A percentile compares a stretch with the other conserved stretches of the same genome.
Conservation (phyloP, 176 grass and related monocot species). For the Oryza coarctata region DNA sequence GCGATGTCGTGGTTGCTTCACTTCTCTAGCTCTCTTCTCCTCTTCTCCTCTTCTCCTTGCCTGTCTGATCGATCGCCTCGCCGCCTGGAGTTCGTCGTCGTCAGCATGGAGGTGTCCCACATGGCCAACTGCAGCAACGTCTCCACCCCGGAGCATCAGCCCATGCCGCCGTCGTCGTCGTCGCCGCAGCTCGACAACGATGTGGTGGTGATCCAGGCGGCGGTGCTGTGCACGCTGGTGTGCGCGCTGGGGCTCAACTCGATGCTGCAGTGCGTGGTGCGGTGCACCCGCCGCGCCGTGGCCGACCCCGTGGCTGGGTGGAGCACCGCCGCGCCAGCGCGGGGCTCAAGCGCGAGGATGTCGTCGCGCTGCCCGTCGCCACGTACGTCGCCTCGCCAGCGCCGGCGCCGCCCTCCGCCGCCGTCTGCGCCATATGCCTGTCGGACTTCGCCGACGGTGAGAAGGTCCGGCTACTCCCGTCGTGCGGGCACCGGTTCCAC, state of each 20-base stretch:
- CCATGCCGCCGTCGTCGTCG: background rate
- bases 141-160: constrained; percentile 11
- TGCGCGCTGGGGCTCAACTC: constrained; percentile 75
- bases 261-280: constrained; percentile 70
- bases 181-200: constrained; percentile 56
- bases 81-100: background rate
- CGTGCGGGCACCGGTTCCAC: constrained; percentile 70
- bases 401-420: background rate
- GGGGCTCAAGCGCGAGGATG: constrained; percentile 67
- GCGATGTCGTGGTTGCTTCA: background rate
- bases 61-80: background rate
- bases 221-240: constrained; percentile 78
- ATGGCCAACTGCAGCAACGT: constrained; percentile 22
- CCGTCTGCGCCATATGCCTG: constrained; percentile 67
- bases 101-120: background rate
- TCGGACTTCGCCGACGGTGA: constrained; percentile 68
- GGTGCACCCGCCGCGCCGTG: constrained; percentile 59
- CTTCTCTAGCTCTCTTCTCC: constrained; percentile 6
- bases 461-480: constrained; percentile 48
- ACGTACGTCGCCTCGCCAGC: constrained; percentile 20
- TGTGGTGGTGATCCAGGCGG: constrained; percentile 73
- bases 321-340: constrained; percentile 43
- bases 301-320: constrained; percentile 53
- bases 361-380: constrained; percentile 46
- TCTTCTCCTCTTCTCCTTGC: background rate